Conservation (phyloP, 116 monocot genomes). For the Posidonia oceanica region DNA sequence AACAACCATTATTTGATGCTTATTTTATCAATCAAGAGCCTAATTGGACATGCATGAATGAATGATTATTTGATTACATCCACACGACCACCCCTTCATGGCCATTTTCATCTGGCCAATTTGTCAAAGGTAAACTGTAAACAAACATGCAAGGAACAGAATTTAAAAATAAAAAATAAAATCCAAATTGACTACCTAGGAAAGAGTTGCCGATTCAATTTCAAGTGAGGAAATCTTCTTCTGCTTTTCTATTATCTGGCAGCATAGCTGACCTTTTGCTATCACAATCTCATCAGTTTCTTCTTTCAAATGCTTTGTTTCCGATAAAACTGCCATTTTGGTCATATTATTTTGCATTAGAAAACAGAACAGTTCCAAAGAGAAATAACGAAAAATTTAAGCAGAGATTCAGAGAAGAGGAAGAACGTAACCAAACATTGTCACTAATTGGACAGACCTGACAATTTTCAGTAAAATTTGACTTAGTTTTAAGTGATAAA, state of each 20-base stretch:
- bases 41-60: no score
- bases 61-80: no score
- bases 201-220: constrained; percentile 33
- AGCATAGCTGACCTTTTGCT: constrained; percentile 18
- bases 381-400: background rate
- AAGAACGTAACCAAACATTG: no score
- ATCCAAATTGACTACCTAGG: constrained; percentile 24
- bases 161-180: background rate
- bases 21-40: background rate
- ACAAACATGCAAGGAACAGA: background rate
- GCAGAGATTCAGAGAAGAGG: background rate
- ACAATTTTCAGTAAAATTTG: no score
- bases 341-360: background rate
- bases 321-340: constrained; percentile 22
- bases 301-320: constrained; percentile 24
- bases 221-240: constrained; percentile 25
- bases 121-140: no score
- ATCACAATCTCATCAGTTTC: constrained; percentile 23
- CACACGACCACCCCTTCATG: no score
- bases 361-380: background rate
- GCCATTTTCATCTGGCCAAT: no score
- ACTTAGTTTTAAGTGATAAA: no score
- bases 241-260: constrained; percentile 34
- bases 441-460: no score
- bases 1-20: background rate